Conservation (phyloP, 805 yeast genomes). For the Metschnikowia drakensbergensis region DNA sequence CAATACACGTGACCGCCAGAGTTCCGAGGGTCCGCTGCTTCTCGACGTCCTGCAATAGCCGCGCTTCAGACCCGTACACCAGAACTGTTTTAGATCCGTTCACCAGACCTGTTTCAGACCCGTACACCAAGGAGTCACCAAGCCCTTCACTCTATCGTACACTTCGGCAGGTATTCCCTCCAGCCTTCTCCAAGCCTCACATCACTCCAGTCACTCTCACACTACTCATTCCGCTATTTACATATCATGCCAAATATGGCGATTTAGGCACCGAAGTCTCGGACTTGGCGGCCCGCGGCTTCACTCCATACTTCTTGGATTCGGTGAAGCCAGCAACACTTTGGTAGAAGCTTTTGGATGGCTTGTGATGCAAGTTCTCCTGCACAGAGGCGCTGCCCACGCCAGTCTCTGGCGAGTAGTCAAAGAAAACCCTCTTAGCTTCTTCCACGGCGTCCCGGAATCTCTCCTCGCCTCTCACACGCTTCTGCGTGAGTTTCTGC, state of each 20-base stretch:
- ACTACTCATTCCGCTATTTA: not conserved
- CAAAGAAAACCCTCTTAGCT: conserved; percentile 35
- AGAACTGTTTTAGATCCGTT: too few species aligned
- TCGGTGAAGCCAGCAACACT: conserved; percentile 20
- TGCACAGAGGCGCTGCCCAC: conserved; percentile 22
- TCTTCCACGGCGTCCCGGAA: conserved; percentile 63
- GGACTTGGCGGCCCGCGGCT: conserved; percentile 22
- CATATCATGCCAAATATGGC: conserved; percentile 24
- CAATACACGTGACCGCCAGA: too few species aligned
- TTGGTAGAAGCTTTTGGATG: conserved; percentile 25
- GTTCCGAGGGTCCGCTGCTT: too few species aligned
- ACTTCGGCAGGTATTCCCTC: not conserved
- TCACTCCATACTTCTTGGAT: conserved; percentile 34
- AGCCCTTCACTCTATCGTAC: too few species aligned
- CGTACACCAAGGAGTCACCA: too few species aligned
- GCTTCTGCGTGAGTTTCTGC: conserved; percentile 42
- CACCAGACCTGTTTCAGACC: too few species aligned
- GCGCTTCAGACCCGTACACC: too few species aligned
- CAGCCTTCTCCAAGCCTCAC: not conserved
- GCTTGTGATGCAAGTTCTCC: conserved; percentile 32
- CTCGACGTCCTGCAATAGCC: too few species aligned
- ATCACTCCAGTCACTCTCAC: too few species aligned
- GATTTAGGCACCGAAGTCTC: conserved; percentile 28
- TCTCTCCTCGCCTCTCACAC: conserved; percentile 48
- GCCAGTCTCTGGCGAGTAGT: conserved; percentile 28